phyloP scores from a whole-genome alignment of 192 early-diverging fungal species.

The Coemansia sp. region DNA sequence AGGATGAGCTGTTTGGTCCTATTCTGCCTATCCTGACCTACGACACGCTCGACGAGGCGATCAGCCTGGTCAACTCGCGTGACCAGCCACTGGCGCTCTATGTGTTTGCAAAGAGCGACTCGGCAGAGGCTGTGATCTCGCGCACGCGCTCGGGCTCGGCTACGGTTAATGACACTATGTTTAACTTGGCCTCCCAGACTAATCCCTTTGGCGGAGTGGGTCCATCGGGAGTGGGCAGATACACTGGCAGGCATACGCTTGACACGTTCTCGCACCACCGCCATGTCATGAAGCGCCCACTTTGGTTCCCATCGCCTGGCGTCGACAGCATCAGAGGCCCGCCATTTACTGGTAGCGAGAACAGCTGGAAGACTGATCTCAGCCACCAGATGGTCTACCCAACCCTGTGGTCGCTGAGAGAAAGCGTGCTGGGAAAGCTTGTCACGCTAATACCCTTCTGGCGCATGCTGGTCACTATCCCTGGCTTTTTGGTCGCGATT shows the following conservation, averaged over 20 bases:
- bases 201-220: slow-evolving; percentile 94
- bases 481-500: slow-evolving; percentile 34
- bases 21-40: slow-evolving; percentile 79
- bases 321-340: slow-evolving; percentile 40
- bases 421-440: slow-evolving; percentile 23
- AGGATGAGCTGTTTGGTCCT: slow-evolving; percentile 92
- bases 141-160: slow-evolving; percentile 77
- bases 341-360: slow-evolving; percentile 28
- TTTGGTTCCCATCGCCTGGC: slow-evolving; percentile 45
- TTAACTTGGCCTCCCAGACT: slow-evolving; percentile 58
- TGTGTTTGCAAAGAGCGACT: slow-evolving; percentile 62
- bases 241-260: slow-evolving; percentile 81
- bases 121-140: slow-evolving; percentile 63
- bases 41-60: slow-evolving; percentile 65
- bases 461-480: slow-evolving; percentile 34
- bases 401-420: slow-evolving; percentile 16
- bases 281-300: slow-evolving; percentile 54
- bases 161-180: slow-evolving; percentile 79
- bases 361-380: slow-evolving; percentile 43
- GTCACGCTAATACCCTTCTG: slow-evolving; percentile 44
- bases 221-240: slow-evolving; percentile 81
- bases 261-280: slow-evolving; percentile 80
- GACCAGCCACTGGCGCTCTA: slow-evolving; percentile 84
- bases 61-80: slow-evolving; percentile 63
- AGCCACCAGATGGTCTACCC: slow-evolving; percentile 27